These are phyloP conservation scores for Aspergillus mulundensis DNA, from an alignment of 495 filamentous ascomycete species.

Conservation along the genomic window DNA sequence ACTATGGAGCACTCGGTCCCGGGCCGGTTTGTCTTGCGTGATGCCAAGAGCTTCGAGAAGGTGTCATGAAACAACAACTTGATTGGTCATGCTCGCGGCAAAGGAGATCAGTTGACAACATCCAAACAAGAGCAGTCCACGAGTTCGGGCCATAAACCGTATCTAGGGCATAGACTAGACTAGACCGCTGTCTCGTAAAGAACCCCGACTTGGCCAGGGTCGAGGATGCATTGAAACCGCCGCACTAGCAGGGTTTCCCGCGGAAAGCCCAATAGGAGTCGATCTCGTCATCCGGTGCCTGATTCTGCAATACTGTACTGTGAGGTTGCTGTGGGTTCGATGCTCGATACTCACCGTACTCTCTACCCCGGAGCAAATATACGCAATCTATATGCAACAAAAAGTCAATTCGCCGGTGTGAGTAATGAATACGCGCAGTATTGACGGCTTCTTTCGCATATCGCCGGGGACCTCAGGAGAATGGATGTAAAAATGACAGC, in stretches of 20 bases:
- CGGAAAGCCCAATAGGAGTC: constrained; percentile 12
- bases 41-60: constrained; percentile 5
- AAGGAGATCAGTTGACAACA: background rate
- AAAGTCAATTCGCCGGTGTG: background rate
- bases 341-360: background rate
- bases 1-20: background rate
- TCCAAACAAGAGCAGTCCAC: background rate
- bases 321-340: background rate
- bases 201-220: background rate
- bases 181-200: background rate
- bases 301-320: background rate
- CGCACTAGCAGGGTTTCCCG: constrained; percentile 16
- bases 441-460: background rate
- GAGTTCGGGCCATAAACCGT: background rate
- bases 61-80: constrained; percentile 1
- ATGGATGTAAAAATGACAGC: background rate
- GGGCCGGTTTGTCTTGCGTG: background rate
- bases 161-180: too few species aligned
- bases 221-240: background rate
- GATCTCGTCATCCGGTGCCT: constrained; percentile 9
- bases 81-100: background rate
- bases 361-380: background rate
- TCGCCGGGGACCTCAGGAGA: background rate
- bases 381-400: background rate
- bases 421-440: background rate